Percentiles rank a stretch among this genome's conserved stretches.
phyloP scores from a whole-genome alignment of 2,329 filamentous ascomycete species.

The Laburnicola sp. region DNA sequence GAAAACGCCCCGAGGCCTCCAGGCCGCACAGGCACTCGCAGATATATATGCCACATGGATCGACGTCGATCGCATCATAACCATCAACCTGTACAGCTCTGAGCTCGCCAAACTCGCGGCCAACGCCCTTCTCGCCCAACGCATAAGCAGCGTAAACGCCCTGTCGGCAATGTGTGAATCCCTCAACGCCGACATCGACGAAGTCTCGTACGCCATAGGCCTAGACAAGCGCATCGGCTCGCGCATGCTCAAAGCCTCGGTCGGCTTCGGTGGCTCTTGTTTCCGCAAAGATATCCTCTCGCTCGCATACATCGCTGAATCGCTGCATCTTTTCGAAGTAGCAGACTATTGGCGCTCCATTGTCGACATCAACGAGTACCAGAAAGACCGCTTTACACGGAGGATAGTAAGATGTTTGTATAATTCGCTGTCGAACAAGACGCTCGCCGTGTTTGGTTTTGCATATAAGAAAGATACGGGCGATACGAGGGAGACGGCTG shows the following conservation, averaged over 20 bases:
- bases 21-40: constrained; percentile 66
- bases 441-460: constrained; percentile 71
- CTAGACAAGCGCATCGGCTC: constrained; percentile 71
- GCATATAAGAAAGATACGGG: constrained; percentile 80
- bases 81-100: constrained; percentile 74
- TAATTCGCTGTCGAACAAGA: constrained; percentile 70
- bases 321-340: constrained; percentile 69
- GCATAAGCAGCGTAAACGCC: constrained; percentile 79
- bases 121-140: constrained; percentile 79
- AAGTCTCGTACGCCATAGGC: constrained; percentile 69
- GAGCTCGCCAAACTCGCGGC: constrained; percentile 78
- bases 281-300: constrained; percentile 80
- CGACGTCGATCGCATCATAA: constrained; percentile 66
- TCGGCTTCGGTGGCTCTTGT: constrained; percentile 79
- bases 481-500: constrained; percentile 59
- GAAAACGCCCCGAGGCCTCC: constrained; percentile 61
- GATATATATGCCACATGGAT: constrained; percentile 74
- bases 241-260: constrained; percentile 72
- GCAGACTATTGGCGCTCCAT: constrained; percentile 76
- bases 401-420: constrained; percentile 64
- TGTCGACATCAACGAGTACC: constrained; percentile 75
- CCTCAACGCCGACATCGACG: constrained; percentile 74
- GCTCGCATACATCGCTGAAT: constrained; percentile 73
- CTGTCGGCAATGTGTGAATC: constrained; percentile 79
- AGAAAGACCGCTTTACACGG: constrained; percentile 68